These are phyloP conservation scores for Talaromyces marneffei DNA, from an alignment of 2,329 filamentous ascomycete species.

Conservation along the genomic window DNA sequence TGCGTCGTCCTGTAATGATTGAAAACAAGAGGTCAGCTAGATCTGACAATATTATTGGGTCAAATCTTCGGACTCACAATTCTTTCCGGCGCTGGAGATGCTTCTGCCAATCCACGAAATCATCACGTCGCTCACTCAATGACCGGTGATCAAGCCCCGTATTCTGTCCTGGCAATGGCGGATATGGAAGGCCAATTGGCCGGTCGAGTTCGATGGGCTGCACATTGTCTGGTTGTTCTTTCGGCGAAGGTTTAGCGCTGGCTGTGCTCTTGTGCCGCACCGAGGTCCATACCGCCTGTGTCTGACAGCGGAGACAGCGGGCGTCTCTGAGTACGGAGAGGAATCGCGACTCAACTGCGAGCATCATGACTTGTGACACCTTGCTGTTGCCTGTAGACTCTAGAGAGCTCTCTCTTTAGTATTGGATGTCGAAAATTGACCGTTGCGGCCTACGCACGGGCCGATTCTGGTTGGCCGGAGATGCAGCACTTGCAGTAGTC, in stretches of 20 bases:
- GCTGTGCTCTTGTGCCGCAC: conserved; percentile 19
- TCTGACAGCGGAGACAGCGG: conserved; percentile 34
- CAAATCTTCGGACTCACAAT: conserved; percentile 51
- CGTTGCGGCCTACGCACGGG: neutral
- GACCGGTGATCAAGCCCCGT: conserved; percentile 66
- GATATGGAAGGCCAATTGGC: conserved; percentile 73
- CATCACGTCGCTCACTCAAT: conserved; percentile 63
- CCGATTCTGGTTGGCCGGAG: neutral
- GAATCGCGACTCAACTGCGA: conserved; percentile 19
- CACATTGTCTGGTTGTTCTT: conserved; percentile 37
- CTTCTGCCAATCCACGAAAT: conserved; percentile 80
- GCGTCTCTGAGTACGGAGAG: conserved; percentile 20
- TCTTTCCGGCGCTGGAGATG: conserved; percentile 70
- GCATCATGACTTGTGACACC: conserved; percentile 8
- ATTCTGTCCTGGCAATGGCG: conserved; percentile 75
- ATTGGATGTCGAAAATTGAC: conserved; percentile 18
- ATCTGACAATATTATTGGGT: neutral
- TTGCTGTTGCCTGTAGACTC: conserved; percentile 2
- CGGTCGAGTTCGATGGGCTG: conserved; percentile 53
- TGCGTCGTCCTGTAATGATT: conserved; percentile 56
- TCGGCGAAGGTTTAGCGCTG: conserved; percentile 11
- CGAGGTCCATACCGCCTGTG: conserved; percentile 23
- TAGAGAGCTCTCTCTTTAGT: neutral
- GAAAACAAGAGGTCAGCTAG: neutral
- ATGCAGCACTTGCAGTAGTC: conserved; percentile 3